phyloP scores from a whole-genome alignment of 257 asterid species.

The Lavandula angustifolia region DNA sequence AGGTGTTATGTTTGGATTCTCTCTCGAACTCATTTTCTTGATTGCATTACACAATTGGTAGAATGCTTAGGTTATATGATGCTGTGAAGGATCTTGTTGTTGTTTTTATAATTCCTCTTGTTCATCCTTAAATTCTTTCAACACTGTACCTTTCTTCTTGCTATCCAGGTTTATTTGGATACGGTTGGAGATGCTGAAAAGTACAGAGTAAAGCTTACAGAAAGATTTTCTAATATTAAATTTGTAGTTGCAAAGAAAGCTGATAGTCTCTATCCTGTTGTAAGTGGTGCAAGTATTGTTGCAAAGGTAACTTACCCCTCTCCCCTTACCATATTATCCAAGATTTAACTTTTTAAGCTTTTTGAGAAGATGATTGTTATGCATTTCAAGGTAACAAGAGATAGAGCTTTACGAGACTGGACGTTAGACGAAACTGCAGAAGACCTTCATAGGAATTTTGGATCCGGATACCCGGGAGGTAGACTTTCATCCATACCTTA shows the following conservation, averaged over 20 bases:
- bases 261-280: slow-evolving; percentile 96
- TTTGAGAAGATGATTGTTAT: neutral
- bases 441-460: slow-evolving; percentile 67
- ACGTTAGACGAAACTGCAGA: slow-evolving; percentile 77
- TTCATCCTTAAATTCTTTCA: neutral
- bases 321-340: neutral
- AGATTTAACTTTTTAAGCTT: neutral
- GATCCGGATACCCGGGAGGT: slow-evolving; percentile 99
- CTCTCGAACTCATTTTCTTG: slow-evolving; percentile 4
- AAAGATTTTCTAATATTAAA: slow-evolving; percentile 71
- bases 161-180: slow-evolving; percentile 82
- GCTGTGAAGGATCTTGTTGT: slow-evolving; percentile 3
- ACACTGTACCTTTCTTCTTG: slow-evolving; percentile 1
- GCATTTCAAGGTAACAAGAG: slow-evolving; percentile 80
- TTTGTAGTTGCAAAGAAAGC: slow-evolving; percentile 97
- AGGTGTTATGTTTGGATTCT: neutral
- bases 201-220: slow-evolving; percentile 80
- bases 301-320: slow-evolving; percentile 69
- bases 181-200: slow-evolving; percentile 97
- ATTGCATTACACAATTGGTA: slow-evolving; percentile 16
- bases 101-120: slow-evolving; percentile 2
- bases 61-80: slow-evolving; percentile 13
- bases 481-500: slow-evolving; percentile 23
- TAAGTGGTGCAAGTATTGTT: slow-evolving; percentile 97
- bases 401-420: slow-evolving; percentile 85